Evolutionary conservation across 176 grass and related monocot genomes (phyloP), one percentile per base, ranked within the genome.

Genomic region (Pharus latifolius): DNA sequence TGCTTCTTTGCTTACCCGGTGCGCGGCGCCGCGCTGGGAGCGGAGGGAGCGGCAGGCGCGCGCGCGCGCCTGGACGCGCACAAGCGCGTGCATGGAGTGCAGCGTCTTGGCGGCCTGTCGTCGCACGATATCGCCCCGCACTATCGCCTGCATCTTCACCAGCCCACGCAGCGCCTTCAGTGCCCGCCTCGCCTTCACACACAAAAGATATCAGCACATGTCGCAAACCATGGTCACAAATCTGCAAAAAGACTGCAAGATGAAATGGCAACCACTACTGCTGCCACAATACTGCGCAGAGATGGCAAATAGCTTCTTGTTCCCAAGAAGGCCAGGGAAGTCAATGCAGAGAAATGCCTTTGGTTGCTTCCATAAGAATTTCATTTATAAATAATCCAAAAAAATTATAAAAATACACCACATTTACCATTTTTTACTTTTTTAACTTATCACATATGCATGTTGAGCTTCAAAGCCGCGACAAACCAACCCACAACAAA

Each of bases 61-160:
- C 3, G 95, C 90, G 24, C 87, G 84, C 20, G 84, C 50, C 76
- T 99, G 95, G 34, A 91, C 90, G 41, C 95, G 75, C 23, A 88
- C 81, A 63, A 99, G 80, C 6, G 95, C 95, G 46, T 94, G 81
- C 95, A 99, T 99, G 95, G 90, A 91, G 18, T 90, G 87, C 20
- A 99, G 76, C 17, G 95, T 91, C 87, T 99, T 87, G 16, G 90
- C 90, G 24, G 95, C 90, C 74, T 99, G 90, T 72, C 91, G 86
- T 60, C 90, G 86, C 1, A 99, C 95, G 45, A 99, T 99, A 84
- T 94, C 88, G 61, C 95, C 95, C 32, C 95, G 88, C 26, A 91
- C 95, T 47, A 99, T 69, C 10, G 95, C 95, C 73, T 99, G 95
- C 17, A 99, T 87, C 77, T 99, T 99, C 63, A 99, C 90, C 69